Base-by-base conservation (phyloP, 1,284 basidiomycete genomes). In the Xerocomus subilludens region DNA sequence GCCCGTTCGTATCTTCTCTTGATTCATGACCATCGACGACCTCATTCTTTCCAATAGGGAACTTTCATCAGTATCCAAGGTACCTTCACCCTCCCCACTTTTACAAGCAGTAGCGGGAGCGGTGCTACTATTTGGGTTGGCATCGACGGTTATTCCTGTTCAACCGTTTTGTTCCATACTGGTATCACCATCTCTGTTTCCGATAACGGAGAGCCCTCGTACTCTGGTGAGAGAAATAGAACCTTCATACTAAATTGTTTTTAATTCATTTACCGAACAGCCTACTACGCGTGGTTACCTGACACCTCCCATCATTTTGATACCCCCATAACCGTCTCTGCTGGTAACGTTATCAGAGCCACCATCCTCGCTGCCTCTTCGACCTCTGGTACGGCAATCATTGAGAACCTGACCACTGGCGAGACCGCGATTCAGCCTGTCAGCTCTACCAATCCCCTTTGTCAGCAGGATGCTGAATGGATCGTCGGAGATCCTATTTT, bases 81-180 rank as follows among this genome's bases (percentile, higher is more conserved):
- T 70, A 74, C 75, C 45, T 76, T 82, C 59, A 80, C 69, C 9
- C 62, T 73, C 47, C 80, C 80, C 35, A 65, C 64, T 64, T 36
- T 64, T 67, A 1, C 79, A 2, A 62, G 3, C 1, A 33, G 16
- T 3, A 78, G 56, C 13, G 13, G 38, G 10, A 42, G 74, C 49
- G 74, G 70, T 60, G 71, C 74, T 36, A 66, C 77, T 68, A 72
- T 70, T 27, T 82, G 79, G 74, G 70, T 82, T 56, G 81, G 79
- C 51, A 80, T 80, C 30, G 78, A 80, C 23, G 79, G 79, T 67
- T 60, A 70, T 38, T 65, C 64, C n/a, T 79, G 77, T 56, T 8
- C 1, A 11, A 75, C 11, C 14, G 79, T 69, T 16, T 71, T 78
- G 51, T 70, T 80, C 55, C 78, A 82, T 67, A 70, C 77, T n/a